Conservation (phyloP, 2,329 filamentous ascomycete species). For the Stagonosporopsis chrysanthemi region DNA sequence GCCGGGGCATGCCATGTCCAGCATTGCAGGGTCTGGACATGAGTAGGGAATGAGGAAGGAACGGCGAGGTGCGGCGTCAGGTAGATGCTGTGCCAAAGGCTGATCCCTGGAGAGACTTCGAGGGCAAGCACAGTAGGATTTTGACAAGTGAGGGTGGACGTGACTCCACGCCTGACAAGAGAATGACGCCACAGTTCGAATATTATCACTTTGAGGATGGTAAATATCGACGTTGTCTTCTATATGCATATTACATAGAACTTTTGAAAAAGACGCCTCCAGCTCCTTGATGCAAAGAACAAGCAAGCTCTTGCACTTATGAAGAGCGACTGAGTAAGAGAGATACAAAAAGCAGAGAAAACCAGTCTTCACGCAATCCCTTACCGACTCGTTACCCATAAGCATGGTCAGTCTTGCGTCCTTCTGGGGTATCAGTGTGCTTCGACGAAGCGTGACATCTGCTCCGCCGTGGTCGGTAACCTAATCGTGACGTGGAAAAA, state of each 20-base stretch:
- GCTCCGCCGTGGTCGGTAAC: conserved; percentile 29
- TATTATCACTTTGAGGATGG: neutral
- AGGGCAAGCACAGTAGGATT: neutral
- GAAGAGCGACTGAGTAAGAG: conserved; percentile 5
- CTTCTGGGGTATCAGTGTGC: conserved; percentile 44
- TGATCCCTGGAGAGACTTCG: neutral
- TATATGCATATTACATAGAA: conserved; percentile 40
- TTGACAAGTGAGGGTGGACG: no score
- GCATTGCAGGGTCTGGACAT: neutral
- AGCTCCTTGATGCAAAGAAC: conserved; percentile 37
- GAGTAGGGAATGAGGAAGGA: conserved; percentile 2
- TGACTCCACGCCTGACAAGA: neutral
- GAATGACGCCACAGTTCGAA: neutral
- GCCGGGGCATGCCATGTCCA: neutral
- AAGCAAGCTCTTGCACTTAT: conserved; percentile 6
- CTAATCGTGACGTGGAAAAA: conserved; percentile 25
- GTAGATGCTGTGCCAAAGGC: neutral
- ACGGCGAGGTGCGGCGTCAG: conserved; percentile 10
- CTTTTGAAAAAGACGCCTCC: conserved; percentile 38
- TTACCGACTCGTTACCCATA: conserved; percentile 20
- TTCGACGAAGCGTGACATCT: conserved; percentile 29
- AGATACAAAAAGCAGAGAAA: conserved; percentile 30
- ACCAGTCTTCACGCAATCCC: conserved; percentile 36
- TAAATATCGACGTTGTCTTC: conserved; percentile 23
- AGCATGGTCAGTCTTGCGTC: conserved; percentile 28